Percentiles rank a stretch among this genome's conserved stretches.
phyloP scores from a whole-genome alignment of 192 early-diverging fungal species.

The Helicostylum pulchrum region DNA sequence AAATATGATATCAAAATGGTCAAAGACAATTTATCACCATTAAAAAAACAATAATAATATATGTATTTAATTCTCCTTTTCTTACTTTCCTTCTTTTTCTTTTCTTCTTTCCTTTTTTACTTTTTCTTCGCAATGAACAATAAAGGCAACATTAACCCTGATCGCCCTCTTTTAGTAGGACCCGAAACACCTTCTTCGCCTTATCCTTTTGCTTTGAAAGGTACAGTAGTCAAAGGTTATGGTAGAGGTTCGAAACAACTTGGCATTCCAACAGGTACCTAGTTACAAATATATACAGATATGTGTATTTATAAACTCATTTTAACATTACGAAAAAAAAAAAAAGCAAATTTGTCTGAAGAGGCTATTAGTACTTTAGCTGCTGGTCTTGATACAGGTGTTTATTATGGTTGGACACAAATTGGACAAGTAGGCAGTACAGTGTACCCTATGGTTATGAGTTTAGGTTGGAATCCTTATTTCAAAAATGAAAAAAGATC shows the following conservation, averaged over 20 bases:
- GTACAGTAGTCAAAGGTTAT: constrained; percentile 85
- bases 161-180: constrained; percentile 64
- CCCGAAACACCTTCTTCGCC: constrained; percentile 56
- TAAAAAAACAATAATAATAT: constrained; percentile 1
- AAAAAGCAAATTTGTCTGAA: constrained; percentile 81
- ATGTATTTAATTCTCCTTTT: neutral
- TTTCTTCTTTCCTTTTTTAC: neutral
- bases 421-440: constrained; percentile 50
- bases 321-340: constrained; percentile 23
- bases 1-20: constrained; percentile 4
- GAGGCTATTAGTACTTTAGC: constrained; percentile 64
- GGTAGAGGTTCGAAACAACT: constrained; percentile 95
- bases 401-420: constrained; percentile 94
- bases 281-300: neutral
- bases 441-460: constrained; percentile 98
- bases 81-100: neutral
- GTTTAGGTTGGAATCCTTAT: constrained; percentile 98
- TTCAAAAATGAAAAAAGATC: constrained; percentile 96
- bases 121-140: neutral
- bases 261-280: constrained; percentile 91
- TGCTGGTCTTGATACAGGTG: constrained; percentile 71
- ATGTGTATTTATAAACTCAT: neutral
- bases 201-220: constrained; percentile 77
- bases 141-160: constrained; percentile 26
- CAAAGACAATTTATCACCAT: constrained; percentile 1